Percentiles rank a stretch among this genome's conserved stretches.
Evolutionary conservation across 2,329 filamentous ascomycete species (phyloP).

Genomic region (Calycina marina): DNA sequence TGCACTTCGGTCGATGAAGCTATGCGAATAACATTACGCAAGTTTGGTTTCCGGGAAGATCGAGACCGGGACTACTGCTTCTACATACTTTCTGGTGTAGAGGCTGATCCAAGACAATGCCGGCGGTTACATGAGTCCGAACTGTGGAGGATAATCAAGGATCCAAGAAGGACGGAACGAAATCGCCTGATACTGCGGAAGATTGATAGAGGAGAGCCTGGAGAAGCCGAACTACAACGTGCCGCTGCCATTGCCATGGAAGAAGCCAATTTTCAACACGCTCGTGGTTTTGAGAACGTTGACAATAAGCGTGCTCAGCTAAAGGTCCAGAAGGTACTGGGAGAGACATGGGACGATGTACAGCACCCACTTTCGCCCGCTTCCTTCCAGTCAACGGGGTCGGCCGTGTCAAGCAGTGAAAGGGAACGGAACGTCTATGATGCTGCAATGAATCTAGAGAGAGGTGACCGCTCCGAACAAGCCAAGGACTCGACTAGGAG

Average conservation of each 20-base stretch:
- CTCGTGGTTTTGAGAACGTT: slow-evolving; percentile 42
- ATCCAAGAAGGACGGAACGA: slow-evolving; percentile 69
- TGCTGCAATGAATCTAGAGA: slow-evolving; percentile 41
- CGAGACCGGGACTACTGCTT: slow-evolving; percentile 95
- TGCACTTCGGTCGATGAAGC: slow-evolving; percentile 89
- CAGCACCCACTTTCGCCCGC: slow-evolving; percentile 79
- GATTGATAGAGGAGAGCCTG: slow-evolving; percentile 83
- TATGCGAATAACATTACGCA: slow-evolving; percentile 75
- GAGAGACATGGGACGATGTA: slow-evolving; percentile 71
- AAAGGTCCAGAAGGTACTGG: slow-evolving; percentile 80
- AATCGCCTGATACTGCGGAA: slow-evolving; percentile 83
- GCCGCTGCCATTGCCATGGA: slow-evolving; percentile 83
- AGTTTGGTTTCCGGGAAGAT: slow-evolving; percentile 76
- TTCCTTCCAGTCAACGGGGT: slow-evolving; percentile 36
- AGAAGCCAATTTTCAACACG: slow-evolving; percentile 63
- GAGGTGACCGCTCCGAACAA: slow-evolving; percentile 30
- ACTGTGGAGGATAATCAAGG: slow-evolving; percentile 80
- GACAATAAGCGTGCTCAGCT: slow-evolving; percentile 64
- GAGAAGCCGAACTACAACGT: slow-evolving; percentile 69
- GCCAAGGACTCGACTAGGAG: slow-evolving; percentile 21
- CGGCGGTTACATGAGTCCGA: slow-evolving; percentile 76
- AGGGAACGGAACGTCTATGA: slow-evolving; percentile 53
- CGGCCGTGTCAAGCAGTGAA: slow-evolving; percentile 31
- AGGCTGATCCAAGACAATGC: slow-evolving; percentile 69
- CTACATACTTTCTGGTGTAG: slow-evolving; percentile 76